Evolutionary conservation across 2,329 filamentous ascomycete species (phyloP), one percentile per base, ranked within the genome.

Genomic region (Cladosporium sp.): DNA sequence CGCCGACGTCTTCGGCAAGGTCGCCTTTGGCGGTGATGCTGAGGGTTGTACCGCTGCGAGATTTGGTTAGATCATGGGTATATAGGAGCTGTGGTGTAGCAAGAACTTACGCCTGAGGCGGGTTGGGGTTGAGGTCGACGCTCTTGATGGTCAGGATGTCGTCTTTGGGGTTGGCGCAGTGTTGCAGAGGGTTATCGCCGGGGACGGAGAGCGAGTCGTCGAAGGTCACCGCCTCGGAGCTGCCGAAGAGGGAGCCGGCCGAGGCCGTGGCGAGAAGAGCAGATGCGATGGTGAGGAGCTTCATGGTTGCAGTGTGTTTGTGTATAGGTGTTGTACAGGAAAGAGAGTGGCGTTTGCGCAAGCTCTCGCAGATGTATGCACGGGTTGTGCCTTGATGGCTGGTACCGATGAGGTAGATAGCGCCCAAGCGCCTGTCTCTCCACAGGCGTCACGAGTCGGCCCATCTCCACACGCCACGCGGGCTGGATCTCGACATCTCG

Each of bases 71-170:
- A 48, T 30, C 17, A n/a, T 50, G 43, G 11, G 43, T 42, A 17
- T 22, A 20, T 29, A 41, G 18, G 47, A 48, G 29, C 24, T 59
- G 47, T 40, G 29, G 15, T 32, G 20, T 22, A 5, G 24, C 18
- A 20, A 6, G 30, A 19, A 56, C 61, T 64, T 83, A 97, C 92
- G 90, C 78, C 66, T 81, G 67, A 30, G 93, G 93, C 54, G 92
- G 93, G 70, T 96, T 97, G 12, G 93, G 93, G 30, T 70, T 66
- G 51, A 99, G 72, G 63, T 96, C 84, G 51, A 97, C 89, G 41
- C 80, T 80, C 57, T 90, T 76, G 63, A 99, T 90, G 38, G 75
- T 73, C 59, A 96, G 75, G 51, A 91, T 79, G 68, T 96, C 83
- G 45, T 82, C 69, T 43, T 71, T 70, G 52, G 88, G 87, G 55